These are phyloP conservation scores for Arthroderma sp. DNA, from an alignment of 2,329 filamentous ascomycete species.

Conservation along the genomic window DNA sequence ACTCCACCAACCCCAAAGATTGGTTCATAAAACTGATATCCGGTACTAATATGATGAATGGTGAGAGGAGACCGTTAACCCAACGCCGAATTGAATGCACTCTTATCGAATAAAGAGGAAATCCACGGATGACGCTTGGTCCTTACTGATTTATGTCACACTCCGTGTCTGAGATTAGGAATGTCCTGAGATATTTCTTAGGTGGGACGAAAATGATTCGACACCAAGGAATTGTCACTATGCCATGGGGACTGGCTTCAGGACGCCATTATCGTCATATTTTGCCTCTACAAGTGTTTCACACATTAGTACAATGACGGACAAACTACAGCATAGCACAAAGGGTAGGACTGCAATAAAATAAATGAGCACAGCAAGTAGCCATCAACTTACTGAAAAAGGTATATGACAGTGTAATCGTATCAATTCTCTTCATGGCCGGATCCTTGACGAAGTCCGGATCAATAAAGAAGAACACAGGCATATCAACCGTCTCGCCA, in stretches of 20 bases:
- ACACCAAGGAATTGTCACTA: neutral
- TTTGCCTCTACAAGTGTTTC: conserved; percentile 50
- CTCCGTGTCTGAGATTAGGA: no score
- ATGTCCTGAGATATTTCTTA: no score
- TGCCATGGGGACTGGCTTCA: conserved; percentile 40
- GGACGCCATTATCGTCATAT: conserved; percentile 67
- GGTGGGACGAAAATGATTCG: no score
- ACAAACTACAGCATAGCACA: conserved; percentile 11
- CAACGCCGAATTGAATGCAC: no score
- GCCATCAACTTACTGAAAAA: conserved; percentile 68
- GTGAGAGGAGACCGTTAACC: no score
- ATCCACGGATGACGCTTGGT: no score
- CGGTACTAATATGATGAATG: no score
- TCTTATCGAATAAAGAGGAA: no score
- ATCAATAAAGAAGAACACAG: conserved; percentile 98
- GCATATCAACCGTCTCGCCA: conserved; percentile 97
- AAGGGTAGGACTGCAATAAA: neutral
- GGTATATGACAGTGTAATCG: conserved; percentile 89
- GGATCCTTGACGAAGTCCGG: conserved; percentile 86
- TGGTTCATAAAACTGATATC: no score
- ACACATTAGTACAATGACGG: neutral
- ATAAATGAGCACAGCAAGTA: neutral
- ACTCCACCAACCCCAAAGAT: no score
- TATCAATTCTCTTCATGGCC: conserved; percentile 87
- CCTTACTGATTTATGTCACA: no score